These are phyloP conservation scores for Ustilago hordei DNA, from an alignment of 1,284 basidiomycete species.

Conservation along the genomic window DNA sequence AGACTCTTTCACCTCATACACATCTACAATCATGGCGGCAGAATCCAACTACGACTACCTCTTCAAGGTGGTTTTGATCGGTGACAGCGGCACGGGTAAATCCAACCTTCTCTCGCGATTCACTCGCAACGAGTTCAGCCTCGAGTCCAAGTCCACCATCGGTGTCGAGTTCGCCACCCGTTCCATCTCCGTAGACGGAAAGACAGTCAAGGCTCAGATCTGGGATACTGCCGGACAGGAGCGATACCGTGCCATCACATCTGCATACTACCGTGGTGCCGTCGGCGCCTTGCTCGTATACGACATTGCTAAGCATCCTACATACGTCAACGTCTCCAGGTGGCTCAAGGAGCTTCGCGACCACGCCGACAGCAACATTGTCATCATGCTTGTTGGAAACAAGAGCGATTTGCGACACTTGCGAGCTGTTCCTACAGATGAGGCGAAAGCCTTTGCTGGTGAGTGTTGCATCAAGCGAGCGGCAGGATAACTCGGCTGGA, in stretches of 20 bases:
- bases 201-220: slow-evolving; percentile 98
- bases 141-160: slow-evolving; percentile 94
- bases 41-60: slow-evolving; percentile 68
- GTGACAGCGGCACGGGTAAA: slow-evolving; percentile 99
- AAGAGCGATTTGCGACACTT: slow-evolving; percentile 99
- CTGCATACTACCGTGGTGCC: slow-evolving; percentile 94
- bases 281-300: slow-evolving; percentile 76
- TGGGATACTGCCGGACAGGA: slow-evolving; percentile 99
- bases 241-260: slow-evolving; percentile 98
- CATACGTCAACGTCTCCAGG: slow-evolving; percentile 93
- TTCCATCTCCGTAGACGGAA: slow-evolving; percentile 92
- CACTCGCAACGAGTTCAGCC: slow-evolving; percentile 99
- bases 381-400: slow-evolving; percentile 73
- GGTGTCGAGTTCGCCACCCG: slow-evolving; percentile 99
- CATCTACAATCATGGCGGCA: slow-evolving; percentile 52
- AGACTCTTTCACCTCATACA: not conserved
- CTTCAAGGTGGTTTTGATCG: slow-evolving; percentile 82
- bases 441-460: slow-evolving; percentile 69
- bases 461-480: slow-evolving; percentile 16
- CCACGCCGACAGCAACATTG: slow-evolving; percentile 72
- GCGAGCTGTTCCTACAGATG: slow-evolving; percentile 91
- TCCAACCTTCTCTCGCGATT: slow-evolving; percentile 76
- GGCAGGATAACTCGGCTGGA: not conserved
- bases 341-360: slow-evolving; percentile 97
- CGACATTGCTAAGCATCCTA: slow-evolving; percentile 80